Evolutionary conservation across 768 basidiomycete species (phyloP), one percentile per base, ranked within the genome.

Genomic region (Chalciporus chontae): DNA sequence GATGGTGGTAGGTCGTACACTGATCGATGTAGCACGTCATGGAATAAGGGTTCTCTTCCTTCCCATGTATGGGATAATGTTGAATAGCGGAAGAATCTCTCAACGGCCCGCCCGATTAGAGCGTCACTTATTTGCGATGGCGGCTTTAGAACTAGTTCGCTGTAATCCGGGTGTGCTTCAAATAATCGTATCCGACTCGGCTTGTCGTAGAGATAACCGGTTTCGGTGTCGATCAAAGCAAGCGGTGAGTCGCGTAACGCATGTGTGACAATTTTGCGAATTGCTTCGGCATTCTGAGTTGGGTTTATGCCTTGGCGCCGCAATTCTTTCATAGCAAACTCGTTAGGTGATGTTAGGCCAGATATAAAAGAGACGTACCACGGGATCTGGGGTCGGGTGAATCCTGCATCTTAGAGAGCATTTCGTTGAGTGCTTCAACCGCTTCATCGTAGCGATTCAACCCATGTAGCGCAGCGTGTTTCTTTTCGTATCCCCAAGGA

Each of bases 61-160:
- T 62, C 61, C 61, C 61, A 62, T 2, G 54, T 62, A 19, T 62
- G 61, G 3, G 61, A 62, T 1, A 62, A 27, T 21, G 43, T 56
- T 3, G 54, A 38, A 34, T 62, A 62, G 9, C 47, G 40, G 40
- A 60, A 63, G 46, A 54, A 63, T 13, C 11, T 2, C 14, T 0
- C 3, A 5, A 62, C n/a, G 6, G 0, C 14, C 17, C 38, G 34
- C 53, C 43, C 53, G 37, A 9, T 31, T 7, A 0, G 5, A 19
- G 42, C 23, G 8, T 5, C 19, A 3, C 0, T 6, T 27, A 49
- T 14, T 9, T 21, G 29, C n/a, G 39, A 45, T 14, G 38, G 24
- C 26, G 50, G 50, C 13, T 50, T 50, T 8, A 50, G 31, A 19
- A 59, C 8, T 19, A 63, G 58, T 0, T 42, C 15, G 23, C 40